Evolutionary conservation across 768 basidiomycete genomes (phyloP).

Genomic region (Crucibulum laeve): DNA sequence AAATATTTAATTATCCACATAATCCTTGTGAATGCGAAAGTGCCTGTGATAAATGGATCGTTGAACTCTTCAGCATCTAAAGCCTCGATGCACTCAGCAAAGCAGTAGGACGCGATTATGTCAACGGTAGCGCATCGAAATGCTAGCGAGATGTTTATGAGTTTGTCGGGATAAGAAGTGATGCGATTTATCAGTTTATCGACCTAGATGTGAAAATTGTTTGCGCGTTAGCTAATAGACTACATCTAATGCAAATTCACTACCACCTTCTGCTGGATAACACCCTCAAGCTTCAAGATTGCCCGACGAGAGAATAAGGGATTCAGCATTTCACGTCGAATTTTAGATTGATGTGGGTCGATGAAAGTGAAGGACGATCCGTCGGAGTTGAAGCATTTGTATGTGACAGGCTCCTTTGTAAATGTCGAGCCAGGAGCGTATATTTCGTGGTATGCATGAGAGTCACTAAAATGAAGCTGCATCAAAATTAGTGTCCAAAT

Average conservation of each 20-base stretch:
- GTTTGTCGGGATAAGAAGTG: constrained; percentile 8
- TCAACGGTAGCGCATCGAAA: constrained; percentile 39
- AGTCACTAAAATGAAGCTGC: constrained; percentile 35
- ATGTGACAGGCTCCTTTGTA: constrained; percentile 33
- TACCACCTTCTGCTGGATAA: constrained; percentile 25
- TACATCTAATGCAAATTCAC: not conserved
- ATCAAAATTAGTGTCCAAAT: not conserved
- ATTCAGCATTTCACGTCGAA: constrained; percentile 23
- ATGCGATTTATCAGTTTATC: constrained; percentile 22
- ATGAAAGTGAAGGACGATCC: constrained; percentile 31
- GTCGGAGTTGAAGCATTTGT: constrained; percentile 29
- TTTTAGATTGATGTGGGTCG: constrained; percentile 26
- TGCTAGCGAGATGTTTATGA: constrained; percentile 32
- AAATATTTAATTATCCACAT: constrained; percentile 28
- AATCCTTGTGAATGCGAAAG: constrained; percentile 21
- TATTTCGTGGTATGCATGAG: constrained; percentile 26
- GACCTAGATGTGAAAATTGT: constrained; percentile 27
- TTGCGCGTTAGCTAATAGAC: not conserved
- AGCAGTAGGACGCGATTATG: constrained; percentile 38
- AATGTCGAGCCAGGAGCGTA: constrained; percentile 28
- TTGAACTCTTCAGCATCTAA: constrained; percentile 27
- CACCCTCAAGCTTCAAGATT: constrained; percentile 26
- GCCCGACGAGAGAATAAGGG: constrained; percentile 35
- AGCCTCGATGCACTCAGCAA: constrained; percentile 25
- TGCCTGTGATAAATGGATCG: constrained; percentile 25